Evolutionary conservation across 176 grass and related monocot species (phyloP).

Genomic region (Ensete ventricosum): DNA sequence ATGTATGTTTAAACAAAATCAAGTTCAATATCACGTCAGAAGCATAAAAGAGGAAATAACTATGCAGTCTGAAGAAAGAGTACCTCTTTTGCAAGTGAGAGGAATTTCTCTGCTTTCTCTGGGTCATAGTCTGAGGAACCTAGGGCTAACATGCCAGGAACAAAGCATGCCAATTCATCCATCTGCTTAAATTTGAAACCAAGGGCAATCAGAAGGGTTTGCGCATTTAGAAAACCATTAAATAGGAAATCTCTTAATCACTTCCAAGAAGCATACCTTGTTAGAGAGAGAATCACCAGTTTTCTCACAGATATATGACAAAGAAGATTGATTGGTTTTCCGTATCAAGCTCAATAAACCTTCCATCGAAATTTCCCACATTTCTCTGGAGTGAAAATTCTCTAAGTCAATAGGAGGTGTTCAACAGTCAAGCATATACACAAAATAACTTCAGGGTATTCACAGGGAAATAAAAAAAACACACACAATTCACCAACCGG

Average conservation of each 20-base stretch:
- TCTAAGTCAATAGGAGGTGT: too few species aligned
- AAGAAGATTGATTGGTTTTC: conserved; percentile 83
- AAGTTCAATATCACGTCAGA: too few species aligned
- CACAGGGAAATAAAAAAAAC: neutral
- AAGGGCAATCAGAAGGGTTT: too few species aligned
- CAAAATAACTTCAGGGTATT: neutral
- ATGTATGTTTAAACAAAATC: too few species aligned
- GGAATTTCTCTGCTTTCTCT: conserved; percentile 71
- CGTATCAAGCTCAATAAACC: conserved; percentile 73
- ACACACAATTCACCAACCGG: conserved; percentile 31
- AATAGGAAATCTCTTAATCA: neutral
- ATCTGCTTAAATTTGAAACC: conserved; percentile 42
- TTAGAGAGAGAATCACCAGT: conserved; percentile 67
- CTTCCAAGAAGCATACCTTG: conserved; percentile 46
- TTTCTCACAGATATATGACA: conserved; percentile 92
- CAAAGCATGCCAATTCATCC: conserved; percentile 99
- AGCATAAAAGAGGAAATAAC: too few species aligned
- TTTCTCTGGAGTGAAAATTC: conserved; percentile 40
- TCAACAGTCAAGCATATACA: neutral
- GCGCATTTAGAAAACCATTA: neutral
- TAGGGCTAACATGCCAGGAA: conserved; percentile 89
- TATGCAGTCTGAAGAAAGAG: neutral
- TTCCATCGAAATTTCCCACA: conserved; percentile 99
- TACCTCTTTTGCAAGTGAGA: conserved; percentile 96
- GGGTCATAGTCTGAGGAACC: conserved; percentile 82